Conservation (phyloP, 495 filamentous ascomycete species). For the Neurospora sp. region DNA sequence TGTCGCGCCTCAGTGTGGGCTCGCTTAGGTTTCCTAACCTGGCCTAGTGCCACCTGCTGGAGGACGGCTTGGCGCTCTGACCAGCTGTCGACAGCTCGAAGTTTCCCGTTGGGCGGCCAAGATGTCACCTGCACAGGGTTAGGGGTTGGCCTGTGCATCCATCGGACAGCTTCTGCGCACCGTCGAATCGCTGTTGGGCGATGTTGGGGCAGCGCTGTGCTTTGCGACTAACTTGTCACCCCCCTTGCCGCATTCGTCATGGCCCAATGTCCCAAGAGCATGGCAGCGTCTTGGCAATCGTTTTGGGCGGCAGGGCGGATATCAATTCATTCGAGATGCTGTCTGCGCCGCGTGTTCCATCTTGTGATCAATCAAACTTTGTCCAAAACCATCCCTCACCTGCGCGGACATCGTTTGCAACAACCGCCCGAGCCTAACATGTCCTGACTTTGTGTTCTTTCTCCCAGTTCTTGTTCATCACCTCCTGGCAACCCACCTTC, state of each 20-base stretch:
- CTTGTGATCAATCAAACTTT: neutral
- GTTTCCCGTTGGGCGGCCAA: neutral
- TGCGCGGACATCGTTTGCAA: neutral
- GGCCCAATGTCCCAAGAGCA: neutral
- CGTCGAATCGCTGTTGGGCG: neutral
- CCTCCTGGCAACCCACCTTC: neutral
- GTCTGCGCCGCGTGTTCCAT: neutral
- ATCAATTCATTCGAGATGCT: neutral
- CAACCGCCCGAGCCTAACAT: neutral
- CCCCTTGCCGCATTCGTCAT: neutral
- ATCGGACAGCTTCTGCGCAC: neutral
- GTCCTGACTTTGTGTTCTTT: neutral
- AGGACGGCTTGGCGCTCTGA: neutral
- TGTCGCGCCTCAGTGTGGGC: constrained; percentile 29
- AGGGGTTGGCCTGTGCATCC: neutral
- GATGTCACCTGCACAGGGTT: neutral
- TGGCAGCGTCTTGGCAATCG: neutral
- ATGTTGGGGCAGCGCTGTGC: neutral
- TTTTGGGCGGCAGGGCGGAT: neutral
- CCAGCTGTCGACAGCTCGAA: neutral
- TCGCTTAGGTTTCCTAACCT: constrained; percentile 31
- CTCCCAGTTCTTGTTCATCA: neutral
- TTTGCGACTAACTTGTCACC: neutral
- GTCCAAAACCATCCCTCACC: neutral
- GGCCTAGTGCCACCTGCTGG: constrained; percentile 13